Conservation (phyloP, 179 eudicot genomes). For the Vitellaria paradoxa region DNA sequence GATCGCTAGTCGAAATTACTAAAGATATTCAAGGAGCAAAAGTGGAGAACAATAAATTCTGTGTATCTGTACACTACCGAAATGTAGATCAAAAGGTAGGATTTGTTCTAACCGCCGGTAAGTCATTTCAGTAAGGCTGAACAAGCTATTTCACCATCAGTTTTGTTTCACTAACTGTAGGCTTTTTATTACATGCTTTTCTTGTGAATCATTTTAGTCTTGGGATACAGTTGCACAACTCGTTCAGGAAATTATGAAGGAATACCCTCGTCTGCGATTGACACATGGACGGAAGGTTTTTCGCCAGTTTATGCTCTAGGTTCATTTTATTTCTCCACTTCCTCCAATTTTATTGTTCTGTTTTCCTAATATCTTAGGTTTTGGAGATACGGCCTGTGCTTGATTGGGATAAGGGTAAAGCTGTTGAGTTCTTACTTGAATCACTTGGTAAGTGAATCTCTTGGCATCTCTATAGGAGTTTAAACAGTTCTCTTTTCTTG, state of each 20-base stretch:
- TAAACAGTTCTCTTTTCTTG: not conserved
- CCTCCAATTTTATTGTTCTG: not conserved
- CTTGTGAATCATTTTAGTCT: constrained; percentile 37
- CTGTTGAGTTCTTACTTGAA: constrained; percentile 87
- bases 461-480: not conserved
- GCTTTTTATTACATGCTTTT: not conserved
- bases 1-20: constrained; percentile 55
- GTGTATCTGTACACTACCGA: constrained; percentile 73
- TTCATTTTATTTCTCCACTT: not conserved
- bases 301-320: not conserved
- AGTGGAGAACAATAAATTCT: constrained; percentile 88
- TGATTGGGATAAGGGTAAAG: constrained; percentile 98
- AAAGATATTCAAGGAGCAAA: constrained; percentile 63
- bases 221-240: constrained; percentile 64
- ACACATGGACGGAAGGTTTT: constrained; percentile 88
- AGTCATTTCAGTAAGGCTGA: not conserved
- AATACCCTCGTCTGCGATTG: constrained; percentile 69
- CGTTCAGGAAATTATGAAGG: constrained; percentile 49
- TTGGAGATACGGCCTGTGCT: constrained; percentile 92
- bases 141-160: not conserved
- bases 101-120: not conserved
- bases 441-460: constrained; percentile 65
- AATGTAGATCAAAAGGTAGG: constrained; percentile 81
- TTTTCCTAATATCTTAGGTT: constrained; percentile 37
- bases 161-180: not conserved